A percentile compares a stretch with the other conserved stretches of the same genome.
These are phyloP conservation scores for Pseudoscleropodium purum DNA, from an alignment of 225 moss, liverwort and hornwort species.

Conservation along the genomic window DNA sequence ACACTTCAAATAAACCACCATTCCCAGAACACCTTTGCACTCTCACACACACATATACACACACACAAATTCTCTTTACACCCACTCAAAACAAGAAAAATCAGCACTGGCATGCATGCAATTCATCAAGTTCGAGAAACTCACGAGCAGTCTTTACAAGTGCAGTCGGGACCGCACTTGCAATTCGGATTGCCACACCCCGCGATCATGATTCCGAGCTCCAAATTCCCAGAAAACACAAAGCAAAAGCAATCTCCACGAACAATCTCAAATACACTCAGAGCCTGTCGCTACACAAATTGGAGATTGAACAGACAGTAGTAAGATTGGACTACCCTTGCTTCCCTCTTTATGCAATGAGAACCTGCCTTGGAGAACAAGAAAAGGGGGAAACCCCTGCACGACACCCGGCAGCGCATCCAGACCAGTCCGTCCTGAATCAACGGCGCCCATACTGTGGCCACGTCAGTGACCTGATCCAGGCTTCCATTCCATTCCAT, in stretches of 20 bases:
- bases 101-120: neutral
- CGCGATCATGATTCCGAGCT: neutral
- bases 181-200: slow-evolving; percentile 33
- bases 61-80: neutral
- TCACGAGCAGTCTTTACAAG: slow-evolving; percentile 28
- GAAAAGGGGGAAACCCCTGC: neutral
- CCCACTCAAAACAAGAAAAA: neutral
- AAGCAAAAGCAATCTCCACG: no score
- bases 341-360: neutral
- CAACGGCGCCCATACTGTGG: neutral
- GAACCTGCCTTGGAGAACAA: neutral
- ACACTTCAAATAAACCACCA: neutral
- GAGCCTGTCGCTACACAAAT: no score
- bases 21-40: neutral
- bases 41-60: neutral
- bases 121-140: neutral
- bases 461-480: slow-evolving; percentile 14
- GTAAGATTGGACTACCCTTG: accelerated
- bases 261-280: neutral
- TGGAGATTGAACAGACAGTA: neutral
- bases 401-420: neutral
- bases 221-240: neutral
- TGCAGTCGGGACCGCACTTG: slow-evolving; percentile 18
- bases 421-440: neutral
- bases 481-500: neutral